Conservation (phyloP, 2,329 filamentous ascomycete genomes). For the Cercospora sesami region DNA sequence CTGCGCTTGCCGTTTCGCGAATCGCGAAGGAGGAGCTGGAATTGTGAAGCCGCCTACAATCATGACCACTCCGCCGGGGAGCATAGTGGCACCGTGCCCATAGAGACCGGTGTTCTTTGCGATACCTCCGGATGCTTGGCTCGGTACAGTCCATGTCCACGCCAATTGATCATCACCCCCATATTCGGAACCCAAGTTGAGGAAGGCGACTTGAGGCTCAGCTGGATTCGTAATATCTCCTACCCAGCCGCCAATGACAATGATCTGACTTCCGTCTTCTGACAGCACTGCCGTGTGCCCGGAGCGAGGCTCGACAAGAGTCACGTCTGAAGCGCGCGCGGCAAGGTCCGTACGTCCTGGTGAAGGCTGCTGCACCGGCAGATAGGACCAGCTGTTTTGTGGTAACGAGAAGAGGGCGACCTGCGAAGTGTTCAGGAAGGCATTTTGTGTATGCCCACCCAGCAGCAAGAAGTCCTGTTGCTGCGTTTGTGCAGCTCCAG, state of each 20-base stretch:
- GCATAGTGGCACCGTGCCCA: slow-evolving; percentile 62
- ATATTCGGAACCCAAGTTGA: slow-evolving; percentile 74
- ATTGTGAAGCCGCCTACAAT: slow-evolving; percentile 60
- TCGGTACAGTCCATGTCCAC: slow-evolving; percentile 71
- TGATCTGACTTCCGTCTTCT: slow-evolving; percentile 72
- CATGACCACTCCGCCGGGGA: slow-evolving; percentile 63
- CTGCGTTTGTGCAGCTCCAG: slow-evolving; percentile 59
- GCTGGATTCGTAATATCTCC: slow-evolving; percentile 75
- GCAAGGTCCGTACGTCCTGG: slow-evolving; percentile 57
- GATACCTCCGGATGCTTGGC: slow-evolving; percentile 47
- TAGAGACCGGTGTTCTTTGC: slow-evolving; percentile 54
- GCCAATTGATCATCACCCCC: slow-evolving; percentile 52
- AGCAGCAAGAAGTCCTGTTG: slow-evolving; percentile 77
- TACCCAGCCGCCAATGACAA: slow-evolving; percentile 90
- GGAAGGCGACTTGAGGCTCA: slow-evolving; percentile 74
- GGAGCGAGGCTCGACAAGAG: slow-evolving; percentile 72
- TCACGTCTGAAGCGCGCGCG: slow-evolving; percentile 42
- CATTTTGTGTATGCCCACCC: slow-evolving; percentile 77
- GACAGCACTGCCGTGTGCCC: slow-evolving; percentile 84
- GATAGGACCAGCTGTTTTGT: slow-evolving; percentile 81
- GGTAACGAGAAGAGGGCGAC: slow-evolving; percentile 84
- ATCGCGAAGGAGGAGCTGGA: slow-evolving; percentile 38
- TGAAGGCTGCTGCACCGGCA: slow-evolving; percentile 59
- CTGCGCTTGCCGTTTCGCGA: slow-evolving; percentile 40
- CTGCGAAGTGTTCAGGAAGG: slow-evolving; percentile 93